Percentiles rank a stretch among this genome's conserved stretches.
Conservation (phyloP, 495 filamentous ascomycete species). For the Neohortaea acidophila region DNA sequence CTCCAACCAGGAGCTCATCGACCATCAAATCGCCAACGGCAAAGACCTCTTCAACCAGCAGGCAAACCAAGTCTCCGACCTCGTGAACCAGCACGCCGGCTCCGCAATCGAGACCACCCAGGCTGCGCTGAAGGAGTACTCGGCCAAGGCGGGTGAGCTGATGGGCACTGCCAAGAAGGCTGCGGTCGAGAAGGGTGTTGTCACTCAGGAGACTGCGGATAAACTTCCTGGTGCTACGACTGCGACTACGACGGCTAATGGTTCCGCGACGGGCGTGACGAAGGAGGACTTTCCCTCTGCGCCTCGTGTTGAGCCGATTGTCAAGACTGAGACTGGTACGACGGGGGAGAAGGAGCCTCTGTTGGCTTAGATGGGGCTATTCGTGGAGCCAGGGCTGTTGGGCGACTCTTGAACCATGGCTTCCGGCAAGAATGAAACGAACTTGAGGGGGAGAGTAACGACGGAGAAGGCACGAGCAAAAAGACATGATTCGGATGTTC, state of each 20-base stretch:
- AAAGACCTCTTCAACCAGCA: slow-evolving; percentile 63
- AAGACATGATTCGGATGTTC: too few relatives aligned
- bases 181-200: slow-evolving; percentile 14
- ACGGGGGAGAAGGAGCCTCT: slow-evolving; percentile 6
- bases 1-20: slow-evolving; percentile 85
- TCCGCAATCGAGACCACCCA: slow-evolving; percentile 62
- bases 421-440: too few relatives aligned
- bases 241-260: too few relatives aligned
- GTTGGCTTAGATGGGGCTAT: slow-evolving; percentile 3
- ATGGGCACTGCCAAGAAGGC: slow-evolving; percentile 29
- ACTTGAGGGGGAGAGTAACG: too few relatives aligned
- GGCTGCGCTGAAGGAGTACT: slow-evolving; percentile 70
- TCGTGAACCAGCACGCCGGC: slow-evolving; percentile 68
- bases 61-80: slow-evolving; percentile 59
- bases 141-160: slow-evolving; percentile 67
- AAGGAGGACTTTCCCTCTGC: slow-evolving; percentile 17
- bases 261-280: background rate
- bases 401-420: too few relatives aligned
- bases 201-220: slow-evolving; percentile 10
- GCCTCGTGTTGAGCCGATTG: slow-evolving; percentile 1
- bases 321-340: background rate
- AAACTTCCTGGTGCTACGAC: slow-evolving; percentile 1
- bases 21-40: slow-evolving; percentile 59
- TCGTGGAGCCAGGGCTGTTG: too few relatives aligned
- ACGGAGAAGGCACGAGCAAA: too few relatives aligned